These are phyloP conservation scores for Colletotrichum sublineola DNA, from an alignment of 2,329 filamentous ascomycete genomes.

Conservation along the genomic window DNA sequence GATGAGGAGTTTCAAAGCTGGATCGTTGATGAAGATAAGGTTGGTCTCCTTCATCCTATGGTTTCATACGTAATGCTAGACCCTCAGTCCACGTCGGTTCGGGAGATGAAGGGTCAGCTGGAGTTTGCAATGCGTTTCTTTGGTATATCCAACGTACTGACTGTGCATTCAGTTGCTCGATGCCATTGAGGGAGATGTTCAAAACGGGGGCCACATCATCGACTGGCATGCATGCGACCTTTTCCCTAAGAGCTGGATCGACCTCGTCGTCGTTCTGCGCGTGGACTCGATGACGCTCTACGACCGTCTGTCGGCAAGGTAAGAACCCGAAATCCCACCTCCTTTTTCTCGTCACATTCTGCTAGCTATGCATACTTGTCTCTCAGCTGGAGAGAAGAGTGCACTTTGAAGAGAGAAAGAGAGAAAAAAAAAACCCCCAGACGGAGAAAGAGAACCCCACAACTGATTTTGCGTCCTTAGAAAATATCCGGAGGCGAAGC, in stretches of 20 bases:
- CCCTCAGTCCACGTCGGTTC: background rate
- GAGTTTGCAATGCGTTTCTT: background rate
- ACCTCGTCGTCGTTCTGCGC: constrained; percentile 91
- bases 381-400: background rate
- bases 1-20: constrained; percentile 88
- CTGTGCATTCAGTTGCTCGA: constrained; percentile 77
- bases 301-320: constrained; percentile 84
- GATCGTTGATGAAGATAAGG: constrained; percentile 98
- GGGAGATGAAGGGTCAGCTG: background rate
- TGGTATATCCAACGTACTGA: background rate
- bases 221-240: constrained; percentile 99
- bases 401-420: background rate
- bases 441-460: background rate
- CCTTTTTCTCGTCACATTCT: background rate
- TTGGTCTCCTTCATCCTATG: constrained; percentile 52
- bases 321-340: constrained; percentile 43
- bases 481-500: constrained; percentile 86
- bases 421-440: background rate
- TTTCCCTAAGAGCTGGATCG: constrained; percentile 93
- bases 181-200: constrained; percentile 84
- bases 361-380: too few relatives aligned
- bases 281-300: constrained; percentile 85
- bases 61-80: background rate
- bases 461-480: constrained; percentile 53
- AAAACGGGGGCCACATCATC: constrained; percentile 86